A percentile compares a stretch with the other conserved stretches of the same genome.
These are phyloP conservation scores for Glutinoglossum americanum DNA, from an alignment of 495 filamentous ascomycete genomes.

Conservation along the genomic window DNA sequence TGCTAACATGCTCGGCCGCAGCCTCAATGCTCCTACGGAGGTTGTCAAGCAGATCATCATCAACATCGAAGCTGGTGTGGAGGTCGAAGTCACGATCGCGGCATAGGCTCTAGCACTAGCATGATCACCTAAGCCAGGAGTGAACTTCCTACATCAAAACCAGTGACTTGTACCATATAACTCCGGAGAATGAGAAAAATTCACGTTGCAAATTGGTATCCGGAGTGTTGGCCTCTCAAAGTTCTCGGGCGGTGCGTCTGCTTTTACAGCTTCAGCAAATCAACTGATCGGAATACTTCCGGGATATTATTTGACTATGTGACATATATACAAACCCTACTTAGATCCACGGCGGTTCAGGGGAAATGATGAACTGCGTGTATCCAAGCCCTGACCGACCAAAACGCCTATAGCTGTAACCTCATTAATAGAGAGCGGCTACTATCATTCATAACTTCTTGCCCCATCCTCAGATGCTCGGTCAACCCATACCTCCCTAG, in stretches of 20 bases:
- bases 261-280: background rate
- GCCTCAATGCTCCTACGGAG: slow-evolving; percentile 92
- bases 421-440: background rate
- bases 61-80: slow-evolving; percentile 99
- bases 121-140: background rate
- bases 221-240: background rate
- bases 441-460: background rate
- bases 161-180: background rate
- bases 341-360: background rate
- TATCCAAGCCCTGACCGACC: background rate
- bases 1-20: slow-evolving; percentile 13
- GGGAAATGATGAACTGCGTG: background rate
- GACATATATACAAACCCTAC: background rate
- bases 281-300: background rate
- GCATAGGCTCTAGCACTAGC: slow-evolving; percentile 35
- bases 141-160: background rate
- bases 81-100: slow-evolving; percentile 99
- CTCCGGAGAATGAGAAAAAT: background rate
- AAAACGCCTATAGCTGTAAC: background rate
- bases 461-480: background rate
- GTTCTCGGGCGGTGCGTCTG: background rate
- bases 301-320: background rate
- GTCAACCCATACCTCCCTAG: slow-evolving; percentile 11
- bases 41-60: slow-evolving; percentile 99
- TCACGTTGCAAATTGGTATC: no score